Conservation (phyloP, 2,329 filamentous ascomycete species). For the Fusarium staphyleae region DNA sequence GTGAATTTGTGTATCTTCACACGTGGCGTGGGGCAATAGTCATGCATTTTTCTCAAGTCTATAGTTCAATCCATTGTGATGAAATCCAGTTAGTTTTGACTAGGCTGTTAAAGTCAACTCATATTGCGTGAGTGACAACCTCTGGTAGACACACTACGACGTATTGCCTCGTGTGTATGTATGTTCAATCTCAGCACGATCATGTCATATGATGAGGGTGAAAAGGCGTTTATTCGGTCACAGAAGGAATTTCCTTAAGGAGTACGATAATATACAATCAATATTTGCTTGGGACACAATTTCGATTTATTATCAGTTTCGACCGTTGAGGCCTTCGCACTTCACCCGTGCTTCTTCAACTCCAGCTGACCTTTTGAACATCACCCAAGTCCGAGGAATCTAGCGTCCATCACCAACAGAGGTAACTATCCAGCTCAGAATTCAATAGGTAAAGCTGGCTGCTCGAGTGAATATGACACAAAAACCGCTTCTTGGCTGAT, state of each 20-base stretch:
- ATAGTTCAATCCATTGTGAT: no score
- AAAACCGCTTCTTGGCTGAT: constrained; percentile 3
- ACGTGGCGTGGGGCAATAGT: no score
- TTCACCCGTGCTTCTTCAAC: constrained; percentile 24
- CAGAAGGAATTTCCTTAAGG: constrained; percentile 39
- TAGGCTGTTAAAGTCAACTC: no score
- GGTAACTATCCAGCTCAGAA: constrained; percentile 23
- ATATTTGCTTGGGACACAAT: constrained; percentile 35
- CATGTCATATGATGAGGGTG: constrained; percentile 35
- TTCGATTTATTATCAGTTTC: constrained; percentile 8
- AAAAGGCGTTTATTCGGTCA: constrained; percentile 34
- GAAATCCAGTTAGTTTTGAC: no score
- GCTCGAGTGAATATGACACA: neutral
- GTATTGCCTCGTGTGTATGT: constrained; percentile 36
- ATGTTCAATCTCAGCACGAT: constrained; percentile 35
- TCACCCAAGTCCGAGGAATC: constrained; percentile 13
- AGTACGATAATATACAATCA: constrained; percentile 34
- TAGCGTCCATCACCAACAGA: constrained; percentile 24
- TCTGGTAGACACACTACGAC: constrained; percentile 28
- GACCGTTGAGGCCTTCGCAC: constrained; percentile 21
- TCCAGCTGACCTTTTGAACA: constrained; percentile 1
- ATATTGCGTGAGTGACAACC: no score
- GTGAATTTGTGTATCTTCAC: no score
- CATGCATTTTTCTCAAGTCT: no score
- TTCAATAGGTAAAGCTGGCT: no score